These are phyloP conservation scores for Penstemon barbatus DNA, from an alignment of 257 asterid species.

Conservation along the genomic window DNA sequence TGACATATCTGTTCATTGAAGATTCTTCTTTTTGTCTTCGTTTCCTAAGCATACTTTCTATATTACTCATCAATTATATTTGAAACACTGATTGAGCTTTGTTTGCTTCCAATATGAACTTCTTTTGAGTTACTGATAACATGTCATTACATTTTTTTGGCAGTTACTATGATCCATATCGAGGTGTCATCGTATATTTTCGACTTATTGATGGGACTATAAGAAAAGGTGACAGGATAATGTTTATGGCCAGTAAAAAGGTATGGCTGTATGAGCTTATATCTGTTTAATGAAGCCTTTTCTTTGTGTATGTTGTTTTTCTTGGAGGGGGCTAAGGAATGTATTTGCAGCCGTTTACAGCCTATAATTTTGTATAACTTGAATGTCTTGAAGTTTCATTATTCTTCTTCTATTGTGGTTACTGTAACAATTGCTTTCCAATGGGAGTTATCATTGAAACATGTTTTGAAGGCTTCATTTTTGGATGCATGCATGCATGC, in stretches of 20 bases:
- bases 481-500: slow-evolving; percentile 22
- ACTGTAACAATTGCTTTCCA: neutral
- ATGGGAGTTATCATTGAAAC: slow-evolving; percentile 12
- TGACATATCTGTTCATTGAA: slow-evolving; percentile 16
- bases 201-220: slow-evolving; percentile 90
- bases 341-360: slow-evolving; percentile 14
- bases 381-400: neutral
- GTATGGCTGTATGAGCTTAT: slow-evolving; percentile 38
- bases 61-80: neutral
- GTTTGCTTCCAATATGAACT: slow-evolving; percentile 17
- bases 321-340: slow-evolving; percentile 1
- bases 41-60: slow-evolving; percentile 3
- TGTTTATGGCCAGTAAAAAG: slow-evolving; percentile 98
- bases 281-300: slow-evolving; percentile 21
- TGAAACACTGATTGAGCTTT: slow-evolving; percentile 3
- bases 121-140: slow-evolving; percentile 29
- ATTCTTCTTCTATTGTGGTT: slow-evolving; percentile 1
- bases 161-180: slow-evolving; percentile 95
- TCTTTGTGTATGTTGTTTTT: slow-evolving; percentile 13
- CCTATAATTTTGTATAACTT: slow-evolving; percentile 4
- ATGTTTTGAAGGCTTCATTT: slow-evolving; percentile 5
- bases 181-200: slow-evolving; percentile 95
- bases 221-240: slow-evolving; percentile 77
- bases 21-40: neutral
- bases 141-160: slow-evolving; percentile 30